Evolutionary conservation across 2,329 filamentous ascomycete genomes (phyloP).

Genomic region (Curvularia spicifera): DNA sequence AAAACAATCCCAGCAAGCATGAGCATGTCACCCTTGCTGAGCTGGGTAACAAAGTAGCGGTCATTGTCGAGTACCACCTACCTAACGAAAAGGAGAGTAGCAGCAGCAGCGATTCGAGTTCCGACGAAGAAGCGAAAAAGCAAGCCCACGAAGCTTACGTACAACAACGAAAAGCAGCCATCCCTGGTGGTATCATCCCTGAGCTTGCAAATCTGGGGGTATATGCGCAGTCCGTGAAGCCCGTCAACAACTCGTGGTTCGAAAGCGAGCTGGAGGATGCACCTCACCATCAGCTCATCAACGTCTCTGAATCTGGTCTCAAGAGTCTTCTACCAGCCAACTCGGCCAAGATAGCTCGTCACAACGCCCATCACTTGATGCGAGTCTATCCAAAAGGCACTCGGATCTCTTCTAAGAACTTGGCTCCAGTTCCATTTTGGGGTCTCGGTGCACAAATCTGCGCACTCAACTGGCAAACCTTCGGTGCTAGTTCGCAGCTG

Average conservation of each 20-base stretch:
- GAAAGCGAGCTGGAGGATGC: conserved; percentile 56
- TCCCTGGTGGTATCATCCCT: conserved; percentile 62
- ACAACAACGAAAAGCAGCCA: conserved; percentile 57
- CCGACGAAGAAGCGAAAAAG: conserved; percentile 53
- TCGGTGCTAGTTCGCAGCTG: conserved; percentile 69
- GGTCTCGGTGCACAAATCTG: conserved; percentile 71
- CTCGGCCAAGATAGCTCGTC: conserved; percentile 59
- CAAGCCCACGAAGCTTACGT: conserved; percentile 63
- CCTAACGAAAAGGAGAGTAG: conserved; percentile 58
- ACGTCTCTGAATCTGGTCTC: conserved; percentile 70
- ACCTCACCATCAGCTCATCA: conserved; percentile 71
- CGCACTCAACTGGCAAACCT: conserved; percentile 73
- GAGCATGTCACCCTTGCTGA: conserved; percentile 65
- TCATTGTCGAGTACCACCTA: conserved; percentile 73
- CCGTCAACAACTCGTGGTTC: conserved; percentile 70
- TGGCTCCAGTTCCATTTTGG: conserved; percentile 70
- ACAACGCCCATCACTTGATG: conserved; percentile 73
- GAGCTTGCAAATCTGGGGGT: conserved; percentile 70
- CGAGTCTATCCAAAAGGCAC: conserved; percentile 73
- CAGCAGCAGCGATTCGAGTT: conserved; percentile 39
- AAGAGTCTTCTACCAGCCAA: conserved; percentile 57
- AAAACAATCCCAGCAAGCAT: conserved; percentile 52
- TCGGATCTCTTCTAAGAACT: conserved; percentile 69
- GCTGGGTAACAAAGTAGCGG: conserved; percentile 66
- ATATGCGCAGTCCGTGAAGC: conserved; percentile 74